These are phyloP conservation scores for Phytophthora multivora DNA, from an alignment of 352 stramenopile genomes.

Conservation along the genomic window DNA sequence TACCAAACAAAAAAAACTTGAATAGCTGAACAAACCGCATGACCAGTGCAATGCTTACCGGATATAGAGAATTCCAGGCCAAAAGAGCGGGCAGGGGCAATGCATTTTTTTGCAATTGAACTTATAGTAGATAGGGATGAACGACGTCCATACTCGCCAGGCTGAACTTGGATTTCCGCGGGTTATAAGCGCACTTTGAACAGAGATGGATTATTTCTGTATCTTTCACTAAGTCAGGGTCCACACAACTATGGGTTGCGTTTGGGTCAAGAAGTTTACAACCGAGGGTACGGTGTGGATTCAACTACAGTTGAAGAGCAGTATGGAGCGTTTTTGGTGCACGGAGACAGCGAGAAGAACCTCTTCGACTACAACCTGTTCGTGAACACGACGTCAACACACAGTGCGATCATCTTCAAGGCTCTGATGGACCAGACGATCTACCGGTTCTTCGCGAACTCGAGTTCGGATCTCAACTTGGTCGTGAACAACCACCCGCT, in stretches of 20 bases:
- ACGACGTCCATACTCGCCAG: too few relatives aligned
- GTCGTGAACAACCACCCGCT: constrained; percentile 61
- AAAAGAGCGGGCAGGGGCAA: too few relatives aligned
- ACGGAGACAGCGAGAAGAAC: constrained; percentile 45
- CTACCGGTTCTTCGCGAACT: constrained; percentile 67
- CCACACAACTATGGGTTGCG: constrained; percentile 44
- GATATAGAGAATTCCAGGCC: too few relatives aligned
- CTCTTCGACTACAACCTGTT: constrained; percentile 68
- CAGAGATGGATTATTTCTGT: too few relatives aligned
- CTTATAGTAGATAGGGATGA: too few relatives aligned
- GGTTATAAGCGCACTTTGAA: too few relatives aligned
- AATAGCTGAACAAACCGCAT: too few relatives aligned
- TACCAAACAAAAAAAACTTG: too few relatives aligned
- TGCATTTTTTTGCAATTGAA: too few relatives aligned
- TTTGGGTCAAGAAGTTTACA: constrained; percentile 57
- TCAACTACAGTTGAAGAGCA: constrained; percentile 30
- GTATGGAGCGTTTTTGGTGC: constrained; percentile 59
- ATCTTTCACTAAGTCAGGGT: too few relatives aligned
- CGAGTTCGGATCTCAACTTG: constrained; percentile 36
- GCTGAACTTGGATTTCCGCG: too few relatives aligned
- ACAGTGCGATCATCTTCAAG: constrained; percentile 68
- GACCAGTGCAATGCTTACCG: too few relatives aligned
- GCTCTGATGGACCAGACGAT: constrained; percentile 63
- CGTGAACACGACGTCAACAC: constrained; percentile 64
- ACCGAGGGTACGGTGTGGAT: constrained; percentile 46